Base-by-base conservation (phyloP, 148 eudicot genomes). In the Simmondsia chinensis region DNA sequence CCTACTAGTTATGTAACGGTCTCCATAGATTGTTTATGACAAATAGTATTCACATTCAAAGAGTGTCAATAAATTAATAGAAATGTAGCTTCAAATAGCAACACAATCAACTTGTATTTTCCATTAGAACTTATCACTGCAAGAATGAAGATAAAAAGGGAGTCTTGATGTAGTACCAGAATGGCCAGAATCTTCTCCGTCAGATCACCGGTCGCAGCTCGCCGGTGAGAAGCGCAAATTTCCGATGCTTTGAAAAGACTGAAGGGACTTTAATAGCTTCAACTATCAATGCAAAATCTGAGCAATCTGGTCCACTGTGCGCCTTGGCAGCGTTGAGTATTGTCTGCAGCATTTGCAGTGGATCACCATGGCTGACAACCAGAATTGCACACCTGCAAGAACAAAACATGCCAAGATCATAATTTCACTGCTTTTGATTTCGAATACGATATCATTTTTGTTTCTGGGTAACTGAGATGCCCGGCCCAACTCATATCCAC, bases 351-450 rank as follows among this genome's bases (percentile, higher is more conserved):
- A 91, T 79, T 56, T 91, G 97, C 12, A 85, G 73, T 13, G 97
- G 97, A 59, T 91, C 97, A 22, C 97, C 97, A 59, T 89, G 95
- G 74, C 93, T 76, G 24, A 89, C 97, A 0, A 89, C 52, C 76
- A 89, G 70, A 55, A 89, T 54, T 19, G 79, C 66, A 51, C 86
- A 79, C 20, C 97, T 89, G 77, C 65, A 48, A 60, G 31, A 43
- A 17, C 9, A 17, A n/a, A n/a, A n/a, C n/a, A n/a, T n/a, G n/a
- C n/a, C n/a, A n/a, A n/a, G n/a, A n/a, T n/a, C n/a, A n/a, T n/a
- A n/a, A n/a, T n/a, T n/a, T n/a, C n/a, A n/a, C n/a, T n/a, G n/a
- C n/a, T n/a, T n/a, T n/a, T n/a, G n/a, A n/a, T n/a, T n/a, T n/a
- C n/a, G n/a, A n/a, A n/a, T n/a, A n/a, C n/a, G n/a, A n/a, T n/a